Evolutionary conservation across 805 yeast genomes (phyloP), one percentile per base, ranked within the genome.

Genomic region (Yamadazyma nakazawae): DNA sequence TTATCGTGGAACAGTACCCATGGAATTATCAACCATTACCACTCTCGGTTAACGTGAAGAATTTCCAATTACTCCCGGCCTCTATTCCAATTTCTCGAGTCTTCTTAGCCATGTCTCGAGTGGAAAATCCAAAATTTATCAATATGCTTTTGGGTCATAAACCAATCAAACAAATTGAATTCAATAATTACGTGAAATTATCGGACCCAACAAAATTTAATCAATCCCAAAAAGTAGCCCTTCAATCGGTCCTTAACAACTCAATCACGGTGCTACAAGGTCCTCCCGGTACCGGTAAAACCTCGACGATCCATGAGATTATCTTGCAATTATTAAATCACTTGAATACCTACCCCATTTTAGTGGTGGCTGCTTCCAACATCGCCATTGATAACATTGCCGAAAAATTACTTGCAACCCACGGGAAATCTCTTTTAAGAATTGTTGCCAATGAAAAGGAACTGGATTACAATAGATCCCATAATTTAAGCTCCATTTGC

Each of bases 351-450:
- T 80, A 72, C 54, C 89, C 89, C 1, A 80, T 84, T 36, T 65
- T 84, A 46, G 88, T 84, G 46, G 88, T 82, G 42, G 89, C 91
- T 1, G 86, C 88, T 2, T 82, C 88, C 1, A 84, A 84, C 55
- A 80, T 84, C 56, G 90, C 90, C 2, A 82, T 84, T 55, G 89
- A 84, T 59, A 84, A 84, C 52, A 82, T 84, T 61, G 89, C 89
- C 0, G 89, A 84, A 53, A 83, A 84, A 57, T 66, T 84, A 48
- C 59, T 82, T 57, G 66, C 65, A 10, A 70, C 73, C 26, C 79
- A 79, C 51, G 74, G 74, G 5, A 72, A 72, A 38, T 73, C 77
- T 17, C 74, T 82, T 12, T 60, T 83, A 42, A 70, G 89, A 63
- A 79, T 84, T 49, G 76, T 80, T 2, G 76, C 88, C 0, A 67